A percentile compares a stretch with the other conserved stretches of the same genome.
phyloP scores from a whole-genome alignment of 345 rosid genomes.

The Rhodomyrtus tomentosa region DNA sequence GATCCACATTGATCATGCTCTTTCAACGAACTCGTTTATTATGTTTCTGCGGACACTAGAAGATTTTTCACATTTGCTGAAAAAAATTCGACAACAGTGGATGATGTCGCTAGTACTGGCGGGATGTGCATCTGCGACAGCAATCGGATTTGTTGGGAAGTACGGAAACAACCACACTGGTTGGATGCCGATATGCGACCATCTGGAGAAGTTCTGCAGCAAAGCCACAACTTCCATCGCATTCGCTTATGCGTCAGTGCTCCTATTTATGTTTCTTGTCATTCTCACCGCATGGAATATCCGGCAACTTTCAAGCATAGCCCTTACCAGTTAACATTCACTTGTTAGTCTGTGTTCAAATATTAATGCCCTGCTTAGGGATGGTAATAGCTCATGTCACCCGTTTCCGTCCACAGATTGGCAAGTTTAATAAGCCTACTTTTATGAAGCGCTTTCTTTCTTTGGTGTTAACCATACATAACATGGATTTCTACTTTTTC shows the following conservation, averaged over 20 bases:
- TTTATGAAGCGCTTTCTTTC: neutral
- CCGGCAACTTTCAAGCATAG: neutral
- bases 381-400: neutral
- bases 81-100: conserved; percentile 14
- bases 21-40: neutral
- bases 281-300: neutral
- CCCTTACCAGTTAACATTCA: neutral
- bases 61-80: neutral
- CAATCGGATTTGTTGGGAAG: conserved; percentile 42
- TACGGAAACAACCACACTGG: conserved; percentile 51
- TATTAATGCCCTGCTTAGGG: neutral
- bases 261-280: neutral
- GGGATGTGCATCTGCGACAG: conserved; percentile 45
- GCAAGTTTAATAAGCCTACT: neutral
- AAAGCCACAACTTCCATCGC: conserved; percentile 18
- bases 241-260: neutral
- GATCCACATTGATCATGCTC: neutral
- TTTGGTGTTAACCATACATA: neutral
- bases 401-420: neutral
- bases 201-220: conserved; percentile 31
- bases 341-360: neutral
- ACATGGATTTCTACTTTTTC: neutral
- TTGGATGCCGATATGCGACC: conserved; percentile 54
- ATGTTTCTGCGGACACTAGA: neutral
- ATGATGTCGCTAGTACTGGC: conserved; percentile 33